Base-by-base conservation (phyloP, 2,329 filamentous ascomycete genomes). In the Venturia oleaginea region DNA sequence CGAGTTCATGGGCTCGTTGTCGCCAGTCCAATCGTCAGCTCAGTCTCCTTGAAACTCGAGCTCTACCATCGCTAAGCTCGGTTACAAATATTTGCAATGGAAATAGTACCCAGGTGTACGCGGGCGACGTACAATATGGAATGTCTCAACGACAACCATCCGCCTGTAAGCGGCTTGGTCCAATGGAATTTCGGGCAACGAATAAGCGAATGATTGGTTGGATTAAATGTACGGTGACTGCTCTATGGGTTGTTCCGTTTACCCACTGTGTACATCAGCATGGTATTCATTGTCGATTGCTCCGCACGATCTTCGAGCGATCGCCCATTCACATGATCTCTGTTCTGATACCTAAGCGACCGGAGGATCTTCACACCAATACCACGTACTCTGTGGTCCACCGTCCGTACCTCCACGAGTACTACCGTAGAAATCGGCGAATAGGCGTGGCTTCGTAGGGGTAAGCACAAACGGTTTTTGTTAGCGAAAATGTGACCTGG, bases 1-100 rank as follows among this genome's bases (percentile, higher is more conserved):
- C n/a, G 74, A 76, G 43, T 63, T 46, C 38, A 64, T 64, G 30
- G 38, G 55, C 32, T 60, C 63, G 24, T 15, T 60, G 22, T 64
- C 63, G 32, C 54, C 54, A 11, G 22, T 30, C 3, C 63, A 64
- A 17, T 64, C 62, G 32, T 22, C 24, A 54, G 13, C 24, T 34
- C 30, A 57, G 34, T 34, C 30, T n/a, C 51, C 27, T 57, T 32
- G 51, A 57, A n/a, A 10, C 5, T 2, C 27, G 8, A 34, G 3
- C 19, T 34, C 34, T 15, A 37, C 27, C 4, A 55, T 8, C 51
- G 15, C 11, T 19, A n/a, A 27, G 27, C 13, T 30, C 24, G 6
- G 11, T 24, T 15, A 48, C 46, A 24, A 51, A 51, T 1, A 17
- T 15, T n/a, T n/a, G n/a, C n/a, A n/a, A n/a, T n/a, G n/a, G 48